Base-by-base conservation (phyloP, 140 eudicot genomes). In the Bidens hawaiensis region DNA sequence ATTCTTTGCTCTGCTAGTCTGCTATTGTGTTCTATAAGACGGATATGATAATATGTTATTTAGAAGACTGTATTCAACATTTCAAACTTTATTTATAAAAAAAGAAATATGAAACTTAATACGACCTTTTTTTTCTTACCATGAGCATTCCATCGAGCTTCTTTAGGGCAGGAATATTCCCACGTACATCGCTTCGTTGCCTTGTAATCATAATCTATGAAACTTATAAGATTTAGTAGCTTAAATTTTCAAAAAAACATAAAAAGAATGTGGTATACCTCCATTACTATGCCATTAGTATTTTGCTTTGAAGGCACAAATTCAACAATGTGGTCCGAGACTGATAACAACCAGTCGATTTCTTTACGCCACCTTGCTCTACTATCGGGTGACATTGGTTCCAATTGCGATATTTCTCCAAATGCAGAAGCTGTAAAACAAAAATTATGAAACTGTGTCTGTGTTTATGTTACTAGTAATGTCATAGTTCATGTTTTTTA, bases 91-190 rank as follows among this genome's bases (percentile, higher is more conserved):
- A n/a, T n/a, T n/a, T n/a, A n/a, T n/a, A n/a, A n/a, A n/a, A n/a
- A n/a, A n/a, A 36, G 13, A 36, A 36, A 8, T 36, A 1, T 36
- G 13, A 36, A 36, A 10, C 13, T 1, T 15, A 54, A 54, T 54
- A 27, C n/a, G 12, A 22, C 4, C 11, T 3, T 6, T 18, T 17
- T 56, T 23, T 25, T 68, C 85, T 71, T 75, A 87, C 95, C 70
- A 84, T 73, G 70, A 87, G 89, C 95, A 87, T 87, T 3, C 75
- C 84, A 2, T 87, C 95, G 17, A 87, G 86, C 83, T 84, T 87
- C 65, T 84, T 83, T 50, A 87, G 77, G 18, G 89, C 86, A 3
- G 96, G 96, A 68, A 87, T 81, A 73, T 84, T 84, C 72, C 76
- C 72, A 55, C 24, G 82, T 15, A 87, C 84, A 60, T 87, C 95